Evolutionary conservation across 2,329 filamentous ascomycete genomes (phyloP).

Genomic region (Fusarium secorum): DNA sequence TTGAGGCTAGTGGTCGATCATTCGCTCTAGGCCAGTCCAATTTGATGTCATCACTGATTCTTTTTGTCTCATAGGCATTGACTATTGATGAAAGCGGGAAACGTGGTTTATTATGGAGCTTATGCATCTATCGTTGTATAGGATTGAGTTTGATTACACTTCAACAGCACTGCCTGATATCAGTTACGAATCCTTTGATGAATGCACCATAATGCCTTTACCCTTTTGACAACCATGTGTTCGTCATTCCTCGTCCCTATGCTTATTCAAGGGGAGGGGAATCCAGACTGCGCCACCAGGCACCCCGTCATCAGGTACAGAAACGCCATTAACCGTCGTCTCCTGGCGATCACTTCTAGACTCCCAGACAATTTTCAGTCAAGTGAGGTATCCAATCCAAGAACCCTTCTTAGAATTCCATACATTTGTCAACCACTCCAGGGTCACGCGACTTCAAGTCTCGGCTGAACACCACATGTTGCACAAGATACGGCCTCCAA

Average conservation of each 20-base stretch:
- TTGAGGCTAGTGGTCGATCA: constrained; percentile 38
- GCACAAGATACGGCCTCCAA: not conserved
- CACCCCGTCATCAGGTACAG: constrained; percentile 23
- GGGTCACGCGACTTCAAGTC: constrained; percentile 1
- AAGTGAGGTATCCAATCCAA: not conserved
- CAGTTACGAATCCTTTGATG: not conserved
- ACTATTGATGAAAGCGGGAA: constrained; percentile 4
- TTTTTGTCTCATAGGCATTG: not conserved
- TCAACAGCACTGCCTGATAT: not conserved
- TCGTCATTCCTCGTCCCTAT: not conserved
- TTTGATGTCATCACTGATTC: constrained; percentile 10
- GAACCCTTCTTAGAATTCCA: not conserved
- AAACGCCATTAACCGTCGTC: constrained; percentile 18
- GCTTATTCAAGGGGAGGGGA: not conserved
- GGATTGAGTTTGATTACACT: not conserved
- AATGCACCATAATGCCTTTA: not conserved
- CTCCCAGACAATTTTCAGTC: not conserved
- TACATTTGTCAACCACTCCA: not conserved
- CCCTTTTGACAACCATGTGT: not conserved
- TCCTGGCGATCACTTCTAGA: constrained; percentile 13
- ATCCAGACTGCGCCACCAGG: constrained; percentile 24
- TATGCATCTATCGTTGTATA: not conserved
- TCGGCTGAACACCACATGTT: not conserved
- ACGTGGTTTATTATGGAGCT: constrained; percentile 6
- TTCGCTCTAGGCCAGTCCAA: constrained; percentile 19